phyloP scores from a whole-genome alignment of 208 protist genomes.

The Wallacemonas sp. region DNA sequence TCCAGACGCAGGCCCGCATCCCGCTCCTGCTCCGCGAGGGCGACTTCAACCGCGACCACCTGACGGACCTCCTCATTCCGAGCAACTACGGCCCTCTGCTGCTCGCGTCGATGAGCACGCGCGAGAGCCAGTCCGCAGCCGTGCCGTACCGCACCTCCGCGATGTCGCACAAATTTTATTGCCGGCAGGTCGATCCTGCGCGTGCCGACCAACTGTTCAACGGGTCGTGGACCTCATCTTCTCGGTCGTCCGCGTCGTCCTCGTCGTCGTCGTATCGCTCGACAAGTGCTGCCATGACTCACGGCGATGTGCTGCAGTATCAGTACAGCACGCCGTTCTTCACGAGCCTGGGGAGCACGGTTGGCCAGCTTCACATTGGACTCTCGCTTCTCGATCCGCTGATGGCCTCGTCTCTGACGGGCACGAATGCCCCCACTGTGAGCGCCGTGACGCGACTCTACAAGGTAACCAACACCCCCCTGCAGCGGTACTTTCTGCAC shows the following conservation, averaged over 20 bases:
- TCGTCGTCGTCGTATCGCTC: too few species aligned
- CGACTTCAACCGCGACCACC: conserved; percentile 68
- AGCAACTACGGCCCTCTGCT: conserved; percentile 63
- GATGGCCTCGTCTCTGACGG: neutral
- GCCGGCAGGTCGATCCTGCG: neutral
- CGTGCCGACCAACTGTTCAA: neutral
- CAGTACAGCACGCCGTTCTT: conserved; percentile 53
- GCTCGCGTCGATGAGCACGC: conserved; percentile 26
- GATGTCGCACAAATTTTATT: conserved; percentile 1
- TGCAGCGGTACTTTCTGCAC: conserved; percentile 20
- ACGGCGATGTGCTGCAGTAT: neutral
- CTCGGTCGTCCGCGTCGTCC: too few species aligned
- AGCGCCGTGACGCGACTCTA: conserved; percentile 4
- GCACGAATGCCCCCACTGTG: neutral
- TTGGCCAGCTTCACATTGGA: conserved; percentile 47
- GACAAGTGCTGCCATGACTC: too few species aligned
- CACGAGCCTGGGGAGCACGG: conserved; percentile 23
- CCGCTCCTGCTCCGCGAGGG: conserved; percentile 56
- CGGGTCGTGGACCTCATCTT: too few species aligned
- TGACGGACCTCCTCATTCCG: conserved; percentile 59
- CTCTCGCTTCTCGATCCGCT: conserved; percentile 25
- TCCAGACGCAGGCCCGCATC: neutral
- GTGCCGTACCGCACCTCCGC: neutral
- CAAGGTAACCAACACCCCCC: neutral
- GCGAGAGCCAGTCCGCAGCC: neutral